Evolutionary conservation across 2,329 filamentous ascomycete species (phyloP).

Genomic region (Cercospora zeae-maydis): DNA sequence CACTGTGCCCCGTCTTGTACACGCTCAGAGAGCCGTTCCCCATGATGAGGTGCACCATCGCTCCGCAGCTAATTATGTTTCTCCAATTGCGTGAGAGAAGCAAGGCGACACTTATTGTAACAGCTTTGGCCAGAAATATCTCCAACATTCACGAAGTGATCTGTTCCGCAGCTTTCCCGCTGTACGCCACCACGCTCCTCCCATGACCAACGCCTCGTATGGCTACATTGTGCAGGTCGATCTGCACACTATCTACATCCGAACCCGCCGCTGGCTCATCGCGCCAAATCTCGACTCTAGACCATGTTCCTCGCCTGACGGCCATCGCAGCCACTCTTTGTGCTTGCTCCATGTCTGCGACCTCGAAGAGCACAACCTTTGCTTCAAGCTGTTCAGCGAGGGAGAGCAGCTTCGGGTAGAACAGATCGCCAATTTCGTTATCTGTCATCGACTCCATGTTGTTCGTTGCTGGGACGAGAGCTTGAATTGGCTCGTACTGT

Average conservation of each 20-base stretch:
- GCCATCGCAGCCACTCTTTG: constrained; percentile 56
- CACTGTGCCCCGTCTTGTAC: too few species aligned
- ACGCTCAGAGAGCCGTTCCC: too few species aligned
- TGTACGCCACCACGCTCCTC: constrained; percentile 45
- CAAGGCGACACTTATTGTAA: neutral
- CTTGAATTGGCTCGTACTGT: constrained; percentile 73
- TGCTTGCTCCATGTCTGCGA: constrained; percentile 68
- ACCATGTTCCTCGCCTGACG: constrained; percentile 33
- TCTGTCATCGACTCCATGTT: neutral
- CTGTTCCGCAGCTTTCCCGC: constrained; percentile 15
- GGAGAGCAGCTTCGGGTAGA: constrained; percentile 64
- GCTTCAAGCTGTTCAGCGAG: constrained; percentile 52
- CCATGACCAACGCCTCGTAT: constrained; percentile 43
- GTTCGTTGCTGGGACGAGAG: constrained; percentile 62
- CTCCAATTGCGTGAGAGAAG: too few species aligned
- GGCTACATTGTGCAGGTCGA: constrained; percentile 21
- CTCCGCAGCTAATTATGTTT: too few species aligned
- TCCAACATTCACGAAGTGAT: neutral
- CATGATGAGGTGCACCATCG: too few species aligned
- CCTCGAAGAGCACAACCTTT: constrained; percentile 63
- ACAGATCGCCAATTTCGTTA: constrained; percentile 49
- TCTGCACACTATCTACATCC: constrained; percentile 27
- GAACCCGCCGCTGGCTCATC: constrained; percentile 52
- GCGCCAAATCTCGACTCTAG: constrained; percentile 64
- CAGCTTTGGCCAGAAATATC: neutral